Evolutionary conservation across 345 rosid species (phyloP).

Genomic region (Aethionema arabicum): DNA sequence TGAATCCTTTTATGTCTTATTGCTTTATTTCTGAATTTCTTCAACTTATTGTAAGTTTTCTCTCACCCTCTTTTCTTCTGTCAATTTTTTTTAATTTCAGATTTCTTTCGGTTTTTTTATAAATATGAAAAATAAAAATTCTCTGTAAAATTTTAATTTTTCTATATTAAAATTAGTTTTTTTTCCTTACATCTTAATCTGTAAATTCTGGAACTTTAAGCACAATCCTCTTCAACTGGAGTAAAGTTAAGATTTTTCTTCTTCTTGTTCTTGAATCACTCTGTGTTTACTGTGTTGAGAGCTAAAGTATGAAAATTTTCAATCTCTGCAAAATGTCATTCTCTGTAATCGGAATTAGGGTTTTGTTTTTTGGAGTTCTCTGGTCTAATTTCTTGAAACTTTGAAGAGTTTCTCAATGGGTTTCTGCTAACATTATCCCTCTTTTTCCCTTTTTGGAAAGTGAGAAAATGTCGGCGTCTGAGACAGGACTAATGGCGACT

Average conservation of each 20-base stretch:
- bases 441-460: slow-evolving; percentile 3
- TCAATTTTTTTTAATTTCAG: background rate
- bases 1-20: background rate
- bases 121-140: background rate
- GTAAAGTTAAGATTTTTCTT: background rate
- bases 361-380: background rate
- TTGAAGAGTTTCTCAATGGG: background rate
- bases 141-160: background rate
- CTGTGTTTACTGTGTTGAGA: too few relatives aligned
- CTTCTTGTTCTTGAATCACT: background rate
- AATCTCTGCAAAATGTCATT: slow-evolving; percentile 7
- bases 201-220: slow-evolving; percentile 7
- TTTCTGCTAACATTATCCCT: background rate
- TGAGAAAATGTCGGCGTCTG: slow-evolving; percentile 30
- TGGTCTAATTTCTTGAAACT: too few relatives aligned
- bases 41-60: slow-evolving; percentile 24
- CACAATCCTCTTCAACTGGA: too few relatives aligned
- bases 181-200: slow-evolving; percentile 16
- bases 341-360: slow-evolving; percentile 14
- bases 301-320: too few relatives aligned
- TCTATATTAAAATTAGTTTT: background rate
- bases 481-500: slow-evolving; percentile 22
- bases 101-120: background rate
- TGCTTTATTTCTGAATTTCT: slow-evolving; percentile 11
- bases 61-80: slow-evolving; percentile 6